Evolutionary conservation across 768 basidiomycete species (phyloP), one percentile per base, ranked within the genome.

Genomic region (Phanerochaete sordida): DNA sequence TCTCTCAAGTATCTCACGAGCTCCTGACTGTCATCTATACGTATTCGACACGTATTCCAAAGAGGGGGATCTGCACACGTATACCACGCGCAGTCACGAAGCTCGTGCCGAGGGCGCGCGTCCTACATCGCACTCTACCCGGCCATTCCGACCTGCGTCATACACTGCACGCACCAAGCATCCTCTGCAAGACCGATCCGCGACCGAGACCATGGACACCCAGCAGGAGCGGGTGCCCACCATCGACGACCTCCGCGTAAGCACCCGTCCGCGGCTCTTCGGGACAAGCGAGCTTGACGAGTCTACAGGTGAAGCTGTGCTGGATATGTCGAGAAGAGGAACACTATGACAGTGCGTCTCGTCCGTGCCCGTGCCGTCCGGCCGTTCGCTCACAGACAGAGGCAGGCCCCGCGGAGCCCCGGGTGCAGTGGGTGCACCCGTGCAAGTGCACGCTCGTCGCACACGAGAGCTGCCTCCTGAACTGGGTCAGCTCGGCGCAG

Each of bases 311-410:
- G 62, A 92, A 91, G 70, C 76, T 89, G 12, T 92, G 90, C 64
- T 92, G 88, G 70, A 91, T 92, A 58, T 92, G 90, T 66, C 75
- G 87, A 30, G 90, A 91, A 65, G 88, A 90, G 69, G 88, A 90
- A 60, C 72, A 62, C 2, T 76, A 78, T 59, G 83, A 83, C 50
- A 70, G 80, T 75, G 64, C 21, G 70, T 59, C 15, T 45, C 30
- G 30, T 39, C 48, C 21, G 24, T 47, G 3, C 31, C 39, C 57
- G 33, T 31, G 23, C 58, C 19, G 35, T 47, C 5, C 3, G 2
- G 43, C 57, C 12, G 21, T 35, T 57, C 54, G 58, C 57, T 21
- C 19, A 37, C 57, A 21, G 16, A 9, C 23, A 5, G 4, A 48
- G 46, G 45, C 61, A 84, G 79, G 70, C 39, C 76, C 75, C 46